Base-by-base conservation (phyloP, 2,329 filamentous ascomycete genomes). In the Ophiostoma sp. region DNA sequence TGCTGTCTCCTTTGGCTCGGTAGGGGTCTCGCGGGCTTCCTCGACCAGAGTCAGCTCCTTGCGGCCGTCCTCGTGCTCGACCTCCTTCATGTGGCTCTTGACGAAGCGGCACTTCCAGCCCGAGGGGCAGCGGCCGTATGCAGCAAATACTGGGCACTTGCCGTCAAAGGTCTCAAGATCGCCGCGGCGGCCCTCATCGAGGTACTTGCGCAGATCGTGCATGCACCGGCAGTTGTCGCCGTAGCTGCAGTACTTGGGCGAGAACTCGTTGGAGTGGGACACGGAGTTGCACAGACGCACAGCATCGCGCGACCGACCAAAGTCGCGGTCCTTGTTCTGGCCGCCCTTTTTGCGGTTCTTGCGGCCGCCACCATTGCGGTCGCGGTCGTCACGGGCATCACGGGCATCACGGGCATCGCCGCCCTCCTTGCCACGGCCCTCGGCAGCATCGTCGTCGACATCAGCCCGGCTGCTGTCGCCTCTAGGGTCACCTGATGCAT, bases 71-170 rank as follows among this genome's bases (percentile, higher is more conserved):
- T 89, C 88, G 27, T 84, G 87, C 74, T 91, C 87, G 33, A 91
- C 80, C 80, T 98, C 94, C 73, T 89, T 85, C 75, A 93, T 95
- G 80, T 99, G 95, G 73, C 92, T 96, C 73, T 86, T 86, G 44
- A 92, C 90, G 77, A 97, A 96, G 31, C 94, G 90, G 78, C 95
- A 99, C 78, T 94, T 96, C 94, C 94, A 99, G 6, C 95, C 95
- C 17, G 90, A 87, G 67, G 87, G 85, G 76, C 95, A 99, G 72
- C 84, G 87, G 15, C 94, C 94, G 73, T 90, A 87, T 20, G 83
- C 83, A 74, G 92, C 89, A 79, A 88, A 97, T 10, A 96, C 86
- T 0, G 94, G 94, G 76, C 95, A 99, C 72, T 90, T 83, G 7
- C 92, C 90, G 60, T 84, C 85, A 76, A 96, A 90, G 0, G 90